Evolutionary conservation across 2,329 filamentous ascomycete genomes (phyloP), one percentile per base, ranked within the genome.

Genomic region (Lasiodiplodia theobromae): DNA sequence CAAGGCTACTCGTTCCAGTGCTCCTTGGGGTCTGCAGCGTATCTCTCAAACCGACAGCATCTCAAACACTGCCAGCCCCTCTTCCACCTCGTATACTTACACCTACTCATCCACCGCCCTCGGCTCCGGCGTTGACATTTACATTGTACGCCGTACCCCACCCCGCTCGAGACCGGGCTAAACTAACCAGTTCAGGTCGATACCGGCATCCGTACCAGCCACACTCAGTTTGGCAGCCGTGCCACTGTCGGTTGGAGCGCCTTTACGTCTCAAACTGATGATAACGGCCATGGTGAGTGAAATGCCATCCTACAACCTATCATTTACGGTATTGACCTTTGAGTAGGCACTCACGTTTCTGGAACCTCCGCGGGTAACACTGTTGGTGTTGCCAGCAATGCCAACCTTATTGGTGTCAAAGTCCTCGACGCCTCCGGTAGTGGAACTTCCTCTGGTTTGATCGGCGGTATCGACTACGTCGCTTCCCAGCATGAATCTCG

Each of bases 141-240:
- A 86, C 74, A 80, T 90, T n/a, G 83, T 90, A 47, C 69, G 70
- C 67, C n/a, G 18, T 31, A 11, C 10, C 47, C 12, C 12, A 11
- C 47, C 14, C 23, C 18, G 11, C 25, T 16, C 4, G 12, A n/a
- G 8, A 23, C 25, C 10, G 31, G 12, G 25, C 2, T 8, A 6
- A 38, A 25, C 23, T 68, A n/a, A 68, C 47, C 1, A 21, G 5
- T 7, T 14, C 21, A 68, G 66, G 66, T 68, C 21, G 66, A 68
- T 51, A 68, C 66, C 23, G 66, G 66, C 31, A 68, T 68, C 31
- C 47, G 49, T 28, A 63, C 56, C n/a, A 63, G 57, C 18, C 66
- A 68, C 49, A 58, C 47, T 21, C 66, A 81, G 44, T 80, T 81
- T 31, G 78, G 78, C 69, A 77, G 77, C 60, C 78, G 79, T 76